Evolutionary conservation across 805 yeast species (phyloP).

Genomic region (Wickerhamiella occidentalis): DNA sequence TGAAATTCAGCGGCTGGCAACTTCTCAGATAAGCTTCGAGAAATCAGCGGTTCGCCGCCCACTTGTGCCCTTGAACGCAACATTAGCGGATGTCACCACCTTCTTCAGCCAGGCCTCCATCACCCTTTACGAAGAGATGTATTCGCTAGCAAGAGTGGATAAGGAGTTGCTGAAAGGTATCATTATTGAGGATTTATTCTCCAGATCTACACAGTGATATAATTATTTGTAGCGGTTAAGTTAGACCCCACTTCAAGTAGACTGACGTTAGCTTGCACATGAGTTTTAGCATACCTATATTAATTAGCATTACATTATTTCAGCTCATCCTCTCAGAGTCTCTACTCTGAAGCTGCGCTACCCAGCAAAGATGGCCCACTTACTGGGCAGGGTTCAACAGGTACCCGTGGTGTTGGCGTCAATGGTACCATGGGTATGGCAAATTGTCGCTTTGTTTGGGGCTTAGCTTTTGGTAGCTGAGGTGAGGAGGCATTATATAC

Average conservation of each 20-base stretch:
- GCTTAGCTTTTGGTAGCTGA: not conserved
- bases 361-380: not conserved
- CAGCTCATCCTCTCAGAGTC: too few species aligned
- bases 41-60: slow-evolving; percentile 25
- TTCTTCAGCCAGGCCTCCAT: slow-evolving; percentile 59
- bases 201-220: not conserved
- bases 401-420: not conserved
- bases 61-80: slow-evolving; percentile 18
- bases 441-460: not conserved
- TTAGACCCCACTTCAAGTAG: not conserved
- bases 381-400: not conserved
- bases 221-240: not conserved
- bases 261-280: not conserved
- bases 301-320: too few species aligned
- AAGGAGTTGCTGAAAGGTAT: slow-evolving; percentile 41
- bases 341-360: not conserved
- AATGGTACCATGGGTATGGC: not conserved
- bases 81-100: slow-evolving; percentile 35
- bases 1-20: slow-evolving; percentile 26
- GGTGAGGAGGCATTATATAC: not conserved
- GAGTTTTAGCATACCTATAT: too few species aligned
- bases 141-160: slow-evolving; percentile 38
- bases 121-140: slow-evolving; percentile 52
- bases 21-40: slow-evolving; percentile 10
- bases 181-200: slow-evolving; percentile 43